Base-by-base conservation (phyloP, 2,329 filamentous ascomycete genomes). In the Colletotrichum cordylinicola region DNA sequence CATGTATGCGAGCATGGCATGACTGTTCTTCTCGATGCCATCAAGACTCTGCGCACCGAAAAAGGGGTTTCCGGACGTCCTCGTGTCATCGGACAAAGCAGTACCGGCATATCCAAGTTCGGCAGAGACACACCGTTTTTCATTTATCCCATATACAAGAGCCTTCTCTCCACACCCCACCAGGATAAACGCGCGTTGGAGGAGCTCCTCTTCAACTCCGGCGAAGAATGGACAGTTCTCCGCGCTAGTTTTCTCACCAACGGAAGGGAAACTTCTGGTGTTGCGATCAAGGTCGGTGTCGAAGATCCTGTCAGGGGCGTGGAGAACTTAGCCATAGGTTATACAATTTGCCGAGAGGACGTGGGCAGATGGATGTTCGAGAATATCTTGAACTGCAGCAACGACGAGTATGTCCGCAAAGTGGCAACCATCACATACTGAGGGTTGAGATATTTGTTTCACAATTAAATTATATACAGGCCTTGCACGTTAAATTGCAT, bases 1-100 rank as follows among this genome's bases (percentile, higher is more conserved):
- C 78, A 84, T 15, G 85, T 91, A 29, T 92, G 90, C 80, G 80
- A 86, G 39, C 82, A 83, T 27, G 87, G 86, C 72, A 88, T 87
- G 77, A 67, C 71, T 4, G 80, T 83, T 3, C 84, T 92, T 2
- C 78, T 91, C 1, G 78, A 80, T 0, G 85, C 86, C 2, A 76
- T 90, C 9, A 58, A 77, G 1, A 70, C 80, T 6, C 77, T 84
- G 8, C 82, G 85, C 16, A 37, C 68, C n/a, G 68, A 74, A 9
- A 58, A 65, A 10, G 79, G 78, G 31, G 76, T 76, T 16, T 35
- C 77, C 29, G 77, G 80, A 21, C 65, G 78, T 6, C 87, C 87
- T 2, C 78, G 82, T 27, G 79, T 89, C 33, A 78, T 86, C 3
- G 84, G 80, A 2, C 72, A 88, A 62, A 86, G 84, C 78, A 85